Percentiles rank a stretch among this genome's conserved stretches.
Evolutionary conservation across 164 flowering plant species (phyloP).

Genomic region (Sedum album): DNA sequence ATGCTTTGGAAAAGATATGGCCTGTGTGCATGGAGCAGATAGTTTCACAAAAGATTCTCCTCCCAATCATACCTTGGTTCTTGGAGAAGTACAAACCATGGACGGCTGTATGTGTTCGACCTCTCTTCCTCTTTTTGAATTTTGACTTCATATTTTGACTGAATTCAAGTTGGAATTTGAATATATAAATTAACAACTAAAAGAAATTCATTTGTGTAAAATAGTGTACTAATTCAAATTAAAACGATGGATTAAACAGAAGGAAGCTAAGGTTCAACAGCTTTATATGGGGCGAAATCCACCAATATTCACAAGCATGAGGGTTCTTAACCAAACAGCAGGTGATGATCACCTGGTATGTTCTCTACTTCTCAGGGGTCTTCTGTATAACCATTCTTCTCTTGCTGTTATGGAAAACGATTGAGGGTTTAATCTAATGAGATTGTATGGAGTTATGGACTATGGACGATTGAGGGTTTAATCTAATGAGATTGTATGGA

Average conservation of each 20-base stretch:
- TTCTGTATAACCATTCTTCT: background rate
- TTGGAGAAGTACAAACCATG: slow-evolving; percentile 44
- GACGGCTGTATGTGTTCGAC: slow-evolving; percentile 72
- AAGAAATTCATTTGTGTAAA: too few relatives aligned
- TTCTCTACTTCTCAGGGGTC: background rate
- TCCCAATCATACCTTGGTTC: too few relatives aligned
- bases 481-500: background rate
- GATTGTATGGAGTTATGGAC: background rate
- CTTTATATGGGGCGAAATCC: slow-evolving; percentile 20
- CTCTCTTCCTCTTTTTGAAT: background rate
- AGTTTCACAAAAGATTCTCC: too few relatives aligned
- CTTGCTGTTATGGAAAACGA: too few relatives aligned
- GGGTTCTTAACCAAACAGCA: slow-evolving; percentile 53
- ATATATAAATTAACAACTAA: too few relatives aligned
- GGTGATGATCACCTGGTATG: slow-evolving; percentile 93
- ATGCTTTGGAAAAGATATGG: slow-evolving; percentile 90
- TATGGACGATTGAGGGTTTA: background rate
- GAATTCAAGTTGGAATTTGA: too few relatives aligned
- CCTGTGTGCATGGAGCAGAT: slow-evolving; percentile 42
- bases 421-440: background rate
- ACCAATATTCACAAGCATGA: slow-evolving; percentile 74
- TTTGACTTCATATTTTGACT: too few relatives aligned
- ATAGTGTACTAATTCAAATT: background rate
- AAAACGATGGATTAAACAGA: slow-evolving; percentile 30
- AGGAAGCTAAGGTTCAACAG: slow-evolving; percentile 54